Evolutionary conservation across 768 basidiomycete species (phyloP).

Genomic region (Candolleomyces aberdarensis): DNA sequence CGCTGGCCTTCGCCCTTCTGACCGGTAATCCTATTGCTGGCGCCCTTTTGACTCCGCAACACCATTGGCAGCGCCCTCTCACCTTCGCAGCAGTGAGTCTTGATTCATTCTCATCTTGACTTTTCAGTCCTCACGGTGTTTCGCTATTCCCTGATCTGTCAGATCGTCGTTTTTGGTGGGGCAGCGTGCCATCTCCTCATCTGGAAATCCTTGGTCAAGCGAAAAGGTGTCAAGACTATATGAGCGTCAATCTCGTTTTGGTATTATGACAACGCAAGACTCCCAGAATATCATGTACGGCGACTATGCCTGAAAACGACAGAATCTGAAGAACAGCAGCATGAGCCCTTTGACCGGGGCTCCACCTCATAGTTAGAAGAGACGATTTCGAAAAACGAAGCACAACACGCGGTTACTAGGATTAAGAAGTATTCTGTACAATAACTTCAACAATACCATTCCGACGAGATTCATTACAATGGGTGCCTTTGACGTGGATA

Average conservation of each 20-base stretch:
- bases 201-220: conserved; percentile 27
- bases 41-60: conserved; percentile 38
- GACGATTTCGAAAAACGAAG: too few species aligned
- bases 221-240: conserved; percentile 25
- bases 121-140: not conserved
- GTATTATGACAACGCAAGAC: too few species aligned
- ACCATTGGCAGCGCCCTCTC: conserved; percentile 41
- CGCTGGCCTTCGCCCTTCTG: conserved; percentile 40
- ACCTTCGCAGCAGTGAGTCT: conserved; percentile 42
- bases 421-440: too few species aligned
- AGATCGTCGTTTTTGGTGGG: conserved; percentile 34
- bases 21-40: conserved; percentile 54
- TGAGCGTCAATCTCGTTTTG: not conserved
- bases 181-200: conserved; percentile 28
- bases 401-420: too few species aligned
- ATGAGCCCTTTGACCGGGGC: too few species aligned
- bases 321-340: too few species aligned
- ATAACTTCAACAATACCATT: too few species aligned
- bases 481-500: too few species aligned
- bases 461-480: too few species aligned
- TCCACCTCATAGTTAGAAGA: too few species aligned
- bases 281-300: too few species aligned
- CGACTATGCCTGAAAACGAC: too few species aligned
- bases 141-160: not conserved
- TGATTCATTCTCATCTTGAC: not conserved